These are phyloP conservation scores for Candida boidinii DNA, from an alignment of 805 yeast species.

Conservation along the genomic window DNA sequence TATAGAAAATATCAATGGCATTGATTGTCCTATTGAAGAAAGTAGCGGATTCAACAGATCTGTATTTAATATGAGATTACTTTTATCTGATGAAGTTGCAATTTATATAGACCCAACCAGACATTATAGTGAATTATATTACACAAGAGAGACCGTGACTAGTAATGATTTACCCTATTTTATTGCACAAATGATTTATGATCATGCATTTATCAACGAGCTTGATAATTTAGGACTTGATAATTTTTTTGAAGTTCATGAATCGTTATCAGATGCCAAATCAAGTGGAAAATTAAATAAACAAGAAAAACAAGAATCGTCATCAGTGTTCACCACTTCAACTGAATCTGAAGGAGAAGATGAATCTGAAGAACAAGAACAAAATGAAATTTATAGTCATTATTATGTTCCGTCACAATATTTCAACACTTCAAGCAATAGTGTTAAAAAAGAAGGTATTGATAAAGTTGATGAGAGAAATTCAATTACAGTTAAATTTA, in stretches of 20 bases:
- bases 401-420: too few relatives aligned
- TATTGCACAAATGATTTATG: constrained; percentile 30
- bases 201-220: constrained; percentile 22
- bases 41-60: constrained; percentile 7
- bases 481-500: constrained; percentile 3
- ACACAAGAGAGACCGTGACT: constrained; percentile 28
- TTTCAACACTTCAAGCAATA: too few relatives aligned
- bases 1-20: constrained; percentile 1
- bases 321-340: too few relatives aligned
- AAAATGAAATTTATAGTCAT: too few relatives aligned
- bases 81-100: constrained; percentile 15
- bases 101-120: constrained; percentile 18
- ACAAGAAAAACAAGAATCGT: not conserved
- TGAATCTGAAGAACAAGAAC: not conserved
- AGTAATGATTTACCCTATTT: constrained; percentile 44
- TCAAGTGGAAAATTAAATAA: not conserved
- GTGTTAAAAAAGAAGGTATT: not conserved
- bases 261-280: not conserved
- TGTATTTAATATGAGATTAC: constrained; percentile 12
- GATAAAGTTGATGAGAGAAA: not conserved
- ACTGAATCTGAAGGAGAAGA: not conserved
- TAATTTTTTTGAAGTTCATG: constrained; percentile 11
- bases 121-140: constrained; percentile 22
- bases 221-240: constrained; percentile 13
- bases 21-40: constrained; percentile 1